Evolutionary conservation across 164 flowering plant genomes (phyloP), one percentile per base, ranked within the genome.

Genomic region (Umbellularia californica): DNA sequence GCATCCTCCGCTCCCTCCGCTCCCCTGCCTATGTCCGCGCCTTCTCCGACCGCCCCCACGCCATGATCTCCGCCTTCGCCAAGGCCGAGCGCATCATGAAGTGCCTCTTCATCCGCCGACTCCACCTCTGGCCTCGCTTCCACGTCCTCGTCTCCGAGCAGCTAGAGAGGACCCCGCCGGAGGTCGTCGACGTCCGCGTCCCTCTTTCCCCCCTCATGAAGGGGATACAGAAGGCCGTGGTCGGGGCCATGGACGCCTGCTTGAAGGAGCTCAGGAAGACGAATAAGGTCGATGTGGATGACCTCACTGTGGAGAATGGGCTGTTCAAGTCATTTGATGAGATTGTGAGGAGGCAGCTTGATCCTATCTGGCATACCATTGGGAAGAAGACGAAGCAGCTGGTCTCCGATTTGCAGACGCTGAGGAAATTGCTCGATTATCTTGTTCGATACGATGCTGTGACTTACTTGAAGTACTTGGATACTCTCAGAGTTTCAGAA

Each of bases 401-500:
- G 1, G 98, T 94, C 28, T 83, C 88, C n/a, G 99, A 96, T 84
- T 87, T 96, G 89, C 91, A 87, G 85, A 94, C 95, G 7, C 77
- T 96, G 80, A 85, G 99, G 80, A 96, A 94, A 82, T 76, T 96
- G 88, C 74, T 92, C 82, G 99, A 96, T 82, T 96, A 94, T 84
- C 97, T 95, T 66, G 94, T 92, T 5, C 89, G 97, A 97, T 96
- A 94, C 74, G 99, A 96, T 86, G 96, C 97, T 1, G 97, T 94
- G 78, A 88, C 93, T 75, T 96, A 81, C 82, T 83, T 96, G 90
- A 96, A 91, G 91, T 94, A 92, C 81, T 87, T 96, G 86, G 97
- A 96, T 82, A 88, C 95, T 5, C 82, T 96, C 67, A 90, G 99
- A 83, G 98, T 87, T 65, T 91, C 99, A 6, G 99, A 94, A 86